Evolutionary conservation across 2,329 filamentous ascomycete species (phyloP), one percentile per base, ranked within the genome.

Genomic region (Periconia digitata): DNA sequence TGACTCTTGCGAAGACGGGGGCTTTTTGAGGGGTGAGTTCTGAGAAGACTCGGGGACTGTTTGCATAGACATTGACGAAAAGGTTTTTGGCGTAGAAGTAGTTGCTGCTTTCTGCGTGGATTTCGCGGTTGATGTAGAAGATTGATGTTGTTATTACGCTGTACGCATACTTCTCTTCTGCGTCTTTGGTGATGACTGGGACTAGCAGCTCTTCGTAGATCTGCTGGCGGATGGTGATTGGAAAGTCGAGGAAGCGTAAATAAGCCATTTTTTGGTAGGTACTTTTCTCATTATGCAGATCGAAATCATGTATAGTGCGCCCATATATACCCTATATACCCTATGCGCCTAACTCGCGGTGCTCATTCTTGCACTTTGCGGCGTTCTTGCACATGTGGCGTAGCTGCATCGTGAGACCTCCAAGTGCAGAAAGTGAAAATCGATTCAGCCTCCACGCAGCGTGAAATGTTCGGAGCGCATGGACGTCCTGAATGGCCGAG

Each of bases 101-200:
- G 16, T 51, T 29, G 47, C 44, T 49, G 22, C 48, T 51, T 36
- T 56, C 53, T 7, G 43, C 41, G 38, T 53, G 44, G n/a, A 56
- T 43, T 29, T 51, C 47, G 22, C 44, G 47, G 40, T 49, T 56
- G 20, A 45, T 43, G 46, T 56, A 51, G 8, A 56, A 22, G n/a
- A 53, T 49, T 15, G 27, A 36, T 20, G 35, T 51, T 32, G 27
- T 40, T 8, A 38, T 27, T 29, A n/a, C 21, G 8, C 37, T 29
- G 23, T 50, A 39, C 1, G 8, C 23, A 40, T 40, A 24, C 2
- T 18, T 21, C 8, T 34, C 24, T 6, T 42, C 13, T 17, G 29
- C 24, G 12, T 44, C 37, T 36, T 46, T 13, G n/a, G 35, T 13
- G 15, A 50, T 18, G 16, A 43, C 43, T 20, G 42, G 42, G 23